A percentile compares a stretch with the other conserved stretches of the same genome.
Evolutionary conservation across 179 eudicot species (phyloP).

Genomic region (Carnegiea gigantea): DNA sequence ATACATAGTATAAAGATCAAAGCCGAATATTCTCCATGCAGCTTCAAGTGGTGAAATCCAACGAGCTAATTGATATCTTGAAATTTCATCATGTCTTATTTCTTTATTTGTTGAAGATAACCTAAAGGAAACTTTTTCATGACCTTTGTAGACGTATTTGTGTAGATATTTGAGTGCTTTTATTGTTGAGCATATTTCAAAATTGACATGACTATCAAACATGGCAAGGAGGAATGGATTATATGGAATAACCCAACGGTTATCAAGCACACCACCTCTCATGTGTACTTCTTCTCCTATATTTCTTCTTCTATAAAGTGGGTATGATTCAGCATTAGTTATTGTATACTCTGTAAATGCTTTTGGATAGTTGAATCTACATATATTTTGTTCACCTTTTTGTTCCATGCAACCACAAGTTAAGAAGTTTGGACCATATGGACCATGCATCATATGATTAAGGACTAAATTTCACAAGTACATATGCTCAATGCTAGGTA

Average conservation of each 20-base stretch:
- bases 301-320: too few relatives aligned
- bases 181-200: constrained; percentile 11
- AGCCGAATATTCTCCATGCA: neutral
- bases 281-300: too few relatives aligned
- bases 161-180: constrained; percentile 24
- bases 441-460: constrained; percentile 14
- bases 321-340: too few relatives aligned
- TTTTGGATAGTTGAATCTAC: neutral
- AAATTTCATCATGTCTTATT: neutral
- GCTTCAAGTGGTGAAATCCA: neutral
- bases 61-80: neutral
- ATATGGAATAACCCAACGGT: constrained; percentile 26
- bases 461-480: neutral
- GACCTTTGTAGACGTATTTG: constrained; percentile 22
- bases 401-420: constrained; percentile 18
- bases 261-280: too few relatives aligned
- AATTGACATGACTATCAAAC: constrained; percentile 25
- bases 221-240: constrained; percentile 15
- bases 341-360: too few relatives aligned
- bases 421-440: constrained; percentile 8
- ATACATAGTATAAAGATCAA: neutral
- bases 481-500: neutral
- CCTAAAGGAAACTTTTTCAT: neutral
- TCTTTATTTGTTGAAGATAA: neutral
- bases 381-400: too few relatives aligned